A percentile compares a stretch with the other conserved stretches of the same genome.
Conservation (phyloP, 306 rosid genomes). For the Trifolium dubium region DNA sequence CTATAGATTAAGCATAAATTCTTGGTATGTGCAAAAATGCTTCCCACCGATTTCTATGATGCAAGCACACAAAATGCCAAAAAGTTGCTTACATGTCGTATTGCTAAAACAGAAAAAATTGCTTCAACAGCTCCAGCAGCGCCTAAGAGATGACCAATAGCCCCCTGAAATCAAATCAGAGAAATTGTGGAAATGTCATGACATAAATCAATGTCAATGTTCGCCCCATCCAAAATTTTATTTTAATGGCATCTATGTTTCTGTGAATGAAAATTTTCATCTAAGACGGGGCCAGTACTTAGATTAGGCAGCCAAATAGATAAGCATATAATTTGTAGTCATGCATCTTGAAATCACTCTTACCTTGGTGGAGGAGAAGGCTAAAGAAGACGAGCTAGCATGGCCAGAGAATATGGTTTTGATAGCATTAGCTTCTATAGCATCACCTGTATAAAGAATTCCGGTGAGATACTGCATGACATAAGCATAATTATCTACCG, state of each 20-base stretch:
- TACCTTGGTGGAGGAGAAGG: conserved; percentile 96
- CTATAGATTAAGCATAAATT: conserved; percentile 29
- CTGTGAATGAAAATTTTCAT: conserved; percentile 23
- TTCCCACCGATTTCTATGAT: conserved; percentile 16
- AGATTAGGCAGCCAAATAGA: conserved; percentile 16
- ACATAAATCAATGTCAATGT: conserved; percentile 17
- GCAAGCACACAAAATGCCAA: not conserved
- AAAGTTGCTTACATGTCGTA: conserved; percentile 58
- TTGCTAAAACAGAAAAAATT: conserved; percentile 81
- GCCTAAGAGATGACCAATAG: conserved; percentile 92
- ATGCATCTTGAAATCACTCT: conserved; percentile 28
- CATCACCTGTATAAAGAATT: conserved; percentile 64
- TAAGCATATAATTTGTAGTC: conserved; percentile 27
- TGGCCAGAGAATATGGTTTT: conserved; percentile 64
- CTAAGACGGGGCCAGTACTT: conserved; percentile 8
- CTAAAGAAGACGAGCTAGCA: conserved; percentile 68
- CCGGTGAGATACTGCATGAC: conserved; percentile 14
- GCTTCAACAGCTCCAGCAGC: conserved; percentile 99
- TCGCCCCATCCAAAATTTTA: conserved; percentile 22
- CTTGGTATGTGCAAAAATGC: conserved; percentile 20
- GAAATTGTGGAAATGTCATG: conserved; percentile 3
- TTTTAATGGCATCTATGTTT: conserved; percentile 22
- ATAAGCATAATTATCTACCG: conserved; percentile 21
- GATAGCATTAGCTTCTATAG: conserved; percentile 86
- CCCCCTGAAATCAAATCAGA: conserved; percentile 67